These are phyloP conservation scores for Pseudodiploospora longispora DNA, from an alignment of 2,329 filamentous ascomycete genomes.

Conservation along the genomic window DNA sequence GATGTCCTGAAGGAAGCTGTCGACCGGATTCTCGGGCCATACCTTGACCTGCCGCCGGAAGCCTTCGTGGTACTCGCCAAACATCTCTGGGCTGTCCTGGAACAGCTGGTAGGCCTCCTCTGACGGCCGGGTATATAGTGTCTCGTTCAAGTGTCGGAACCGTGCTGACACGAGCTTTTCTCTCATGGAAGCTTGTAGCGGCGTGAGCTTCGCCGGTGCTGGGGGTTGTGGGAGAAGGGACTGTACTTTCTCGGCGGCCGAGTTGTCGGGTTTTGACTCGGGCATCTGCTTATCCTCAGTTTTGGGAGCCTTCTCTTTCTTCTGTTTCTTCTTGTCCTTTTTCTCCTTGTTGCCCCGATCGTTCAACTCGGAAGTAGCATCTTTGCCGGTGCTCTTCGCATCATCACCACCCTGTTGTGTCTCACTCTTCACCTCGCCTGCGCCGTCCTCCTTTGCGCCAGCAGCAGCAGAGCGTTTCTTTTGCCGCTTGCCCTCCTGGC, in stretches of 20 bases:
- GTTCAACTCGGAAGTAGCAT: neutral
- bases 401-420: constrained; percentile 19
- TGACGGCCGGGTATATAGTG: constrained; percentile 88
- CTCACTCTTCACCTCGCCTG: constrained; percentile 16
- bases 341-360: constrained; percentile 26
- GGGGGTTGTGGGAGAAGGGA: constrained; percentile 30
- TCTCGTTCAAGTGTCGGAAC: constrained; percentile 96
- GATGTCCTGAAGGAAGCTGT: constrained; percentile 71
- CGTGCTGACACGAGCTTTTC: constrained; percentile 90
- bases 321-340: constrained; percentile 25
- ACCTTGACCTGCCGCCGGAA: constrained; percentile 92
- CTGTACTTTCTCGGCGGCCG: constrained; percentile 16
- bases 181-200: constrained; percentile 88
- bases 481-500: constrained; percentile 25
- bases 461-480: constrained; percentile 13
- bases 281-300: constrained; percentile 10
- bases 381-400: constrained; percentile 12
- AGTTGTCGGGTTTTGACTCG: constrained; percentile 7
- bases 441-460: constrained; percentile 2
- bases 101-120: constrained; percentile 77
- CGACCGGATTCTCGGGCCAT: constrained; percentile 95
- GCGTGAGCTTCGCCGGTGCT: constrained; percentile 62
- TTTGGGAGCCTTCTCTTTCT: constrained; percentile 11
- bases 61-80: constrained; percentile 90
- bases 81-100: constrained; percentile 80